phyloP scores from a whole-genome alignment of 495 filamentous ascomycete species.

The Terfezia boudieri region DNA sequence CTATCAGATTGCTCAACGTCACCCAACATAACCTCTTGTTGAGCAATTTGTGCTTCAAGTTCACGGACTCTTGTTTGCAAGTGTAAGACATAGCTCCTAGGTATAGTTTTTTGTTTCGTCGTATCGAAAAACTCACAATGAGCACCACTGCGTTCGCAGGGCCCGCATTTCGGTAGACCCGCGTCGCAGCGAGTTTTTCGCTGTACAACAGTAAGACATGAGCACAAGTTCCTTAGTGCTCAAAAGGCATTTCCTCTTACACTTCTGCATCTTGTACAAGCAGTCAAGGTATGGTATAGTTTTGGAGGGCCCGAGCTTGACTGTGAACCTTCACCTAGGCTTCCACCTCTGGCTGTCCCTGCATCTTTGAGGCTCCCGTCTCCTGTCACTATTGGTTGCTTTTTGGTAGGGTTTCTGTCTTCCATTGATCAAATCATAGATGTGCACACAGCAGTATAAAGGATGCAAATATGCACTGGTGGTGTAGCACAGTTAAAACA shows the following conservation, averaged over 20 bases:
- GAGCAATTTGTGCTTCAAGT: conserved; percentile 50
- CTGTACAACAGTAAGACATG: conserved; percentile 25
- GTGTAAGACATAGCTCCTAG: conserved; percentile 67
- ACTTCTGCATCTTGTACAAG: conserved; percentile 67
- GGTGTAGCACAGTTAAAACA: no score
- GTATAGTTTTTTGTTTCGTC: conserved; percentile 49
- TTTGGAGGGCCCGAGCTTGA: conserved; percentile 24
- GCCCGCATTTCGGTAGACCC: conserved; percentile 68
- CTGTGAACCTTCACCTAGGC: neutral
- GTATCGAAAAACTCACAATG: conserved; percentile 87
- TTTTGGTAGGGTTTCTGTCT: neutral
- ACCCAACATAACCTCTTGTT: conserved; percentile 30
- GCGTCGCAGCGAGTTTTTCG: conserved; percentile 89
- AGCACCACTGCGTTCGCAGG: conserved; percentile 74
- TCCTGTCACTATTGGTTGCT: neutral
- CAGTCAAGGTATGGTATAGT: conserved; percentile 67
- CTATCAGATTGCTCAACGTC: conserved; percentile 45
- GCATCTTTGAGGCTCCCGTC: no score
- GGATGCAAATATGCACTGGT: no score
- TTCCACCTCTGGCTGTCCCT: neutral
- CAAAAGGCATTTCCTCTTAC: conserved; percentile 29
- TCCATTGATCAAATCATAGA: neutral
- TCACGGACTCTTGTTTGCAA: conserved; percentile 60
- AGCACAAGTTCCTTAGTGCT: neutral
- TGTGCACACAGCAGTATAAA: no score